Evolutionary conservation across 1,284 basidiomycete genomes (phyloP), one percentile per base, ranked within the genome.

Genomic region (Cutaneotrichosporon cutaneum): DNA sequence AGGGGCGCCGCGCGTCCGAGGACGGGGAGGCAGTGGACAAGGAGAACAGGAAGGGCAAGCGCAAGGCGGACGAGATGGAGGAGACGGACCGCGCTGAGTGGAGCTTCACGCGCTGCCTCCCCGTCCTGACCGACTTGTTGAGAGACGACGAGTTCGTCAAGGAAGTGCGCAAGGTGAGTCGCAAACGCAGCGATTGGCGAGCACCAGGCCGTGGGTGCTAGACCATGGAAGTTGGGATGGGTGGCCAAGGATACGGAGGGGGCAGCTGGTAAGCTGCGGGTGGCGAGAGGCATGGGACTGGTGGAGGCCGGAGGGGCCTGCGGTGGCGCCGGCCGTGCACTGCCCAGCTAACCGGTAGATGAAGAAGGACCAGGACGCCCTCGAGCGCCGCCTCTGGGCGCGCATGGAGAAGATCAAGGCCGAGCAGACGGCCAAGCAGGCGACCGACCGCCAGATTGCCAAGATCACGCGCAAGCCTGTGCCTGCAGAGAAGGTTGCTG

Each of bases 401-500:
- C 75, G 74, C 54, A 66, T 70, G 60, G 75, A 77, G 59, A 75
- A 70, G 58, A 33, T 76, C 53, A 76, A 76, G 54, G 74, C 71
- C 8, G 75, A 76, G 13, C 72, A 73, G 56, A 69, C 65, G 16
- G 63, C 60, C 59, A 61, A 53, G 21, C 58, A 65, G 26, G 66
- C 70, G 55, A 63, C 70, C 5, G 76, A 77, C 55, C 70, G 65
- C 53, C 72, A 76, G 24, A 65, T 76, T 6, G 73, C 76, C 1
- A 64, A 67, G 53, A 73, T 77, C 7, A 63, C 73, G 22, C 65
- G 71, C 21, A 66, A 61, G 42, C 70, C 72, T 0, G 69, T 76
- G 32, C 47, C 72, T 0, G 47, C 67, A 2, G 72, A 69, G 18
- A 72, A 72, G 62, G 59, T 65, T 55, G 63, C 56, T 9, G 75